Evolutionary conservation across 2,329 filamentous ascomycete species (phyloP).

Genomic region (Talaromyces verruculosus): DNA sequence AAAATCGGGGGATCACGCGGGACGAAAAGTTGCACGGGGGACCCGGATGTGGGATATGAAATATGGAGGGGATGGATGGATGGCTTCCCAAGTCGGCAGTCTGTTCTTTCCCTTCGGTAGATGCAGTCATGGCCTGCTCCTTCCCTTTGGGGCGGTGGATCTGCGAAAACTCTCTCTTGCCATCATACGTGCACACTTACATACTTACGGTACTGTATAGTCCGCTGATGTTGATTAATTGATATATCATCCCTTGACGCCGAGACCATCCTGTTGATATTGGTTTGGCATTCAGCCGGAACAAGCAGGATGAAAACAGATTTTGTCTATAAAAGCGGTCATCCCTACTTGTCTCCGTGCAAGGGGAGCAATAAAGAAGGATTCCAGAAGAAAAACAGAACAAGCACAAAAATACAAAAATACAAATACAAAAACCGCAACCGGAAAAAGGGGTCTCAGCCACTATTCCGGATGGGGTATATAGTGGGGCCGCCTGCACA

Average conservation of each 20-base stretch:
- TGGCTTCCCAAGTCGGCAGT: background rate
- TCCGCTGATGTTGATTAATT: background rate
- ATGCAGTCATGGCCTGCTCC: background rate
- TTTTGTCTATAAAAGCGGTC: too few relatives aligned
- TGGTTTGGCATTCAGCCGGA: background rate
- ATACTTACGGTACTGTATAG: background rate
- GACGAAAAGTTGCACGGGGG: background rate
- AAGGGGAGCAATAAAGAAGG: background rate
- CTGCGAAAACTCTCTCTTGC: background rate
- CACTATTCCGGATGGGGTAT: background rate
- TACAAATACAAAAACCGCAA: background rate
- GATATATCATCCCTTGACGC: background rate
- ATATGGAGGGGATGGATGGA: background rate
- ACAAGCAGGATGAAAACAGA: background rate
- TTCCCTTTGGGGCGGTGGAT: background rate
- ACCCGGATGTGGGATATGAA: background rate
- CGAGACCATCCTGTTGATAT: background rate
- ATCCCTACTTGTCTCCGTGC: background rate
- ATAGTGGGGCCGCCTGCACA: background rate
- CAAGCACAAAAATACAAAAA: background rate
- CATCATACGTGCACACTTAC: background rate
- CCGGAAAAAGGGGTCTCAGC: background rate
- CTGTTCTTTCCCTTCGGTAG: background rate
- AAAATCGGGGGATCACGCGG: conserved; percentile 11
- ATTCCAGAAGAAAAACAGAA: background rate